Evolutionary conservation across 106 monocot species (phyloP).

Genomic region (Dendrobium nobile): DNA sequence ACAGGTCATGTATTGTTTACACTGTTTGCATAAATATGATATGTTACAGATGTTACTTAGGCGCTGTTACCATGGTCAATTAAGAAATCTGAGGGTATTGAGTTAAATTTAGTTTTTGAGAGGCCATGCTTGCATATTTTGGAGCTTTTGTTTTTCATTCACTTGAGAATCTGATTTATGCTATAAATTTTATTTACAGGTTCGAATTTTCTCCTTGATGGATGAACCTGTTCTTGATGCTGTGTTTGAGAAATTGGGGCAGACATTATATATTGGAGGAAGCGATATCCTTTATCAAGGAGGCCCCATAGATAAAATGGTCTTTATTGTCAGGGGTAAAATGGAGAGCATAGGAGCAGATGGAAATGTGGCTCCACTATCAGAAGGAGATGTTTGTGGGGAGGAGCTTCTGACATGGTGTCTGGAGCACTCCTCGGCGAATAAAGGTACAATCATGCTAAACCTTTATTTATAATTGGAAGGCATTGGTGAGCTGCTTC

Average conservation of each 20-base stretch:
- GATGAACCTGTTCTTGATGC: constrained; percentile 76
- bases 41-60: neutral
- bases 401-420: constrained; percentile 92
- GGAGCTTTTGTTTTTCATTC: neutral
- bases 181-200: constrained; percentile 34
- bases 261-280: constrained; percentile 66
- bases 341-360: constrained; percentile 62
- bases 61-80: neutral
- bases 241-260: constrained; percentile 61
- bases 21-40: neutral
- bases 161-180: neutral
- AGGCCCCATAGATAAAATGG: constrained; percentile 78
- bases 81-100: neutral
- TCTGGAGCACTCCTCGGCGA: constrained; percentile 62
- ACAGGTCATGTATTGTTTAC: neutral
- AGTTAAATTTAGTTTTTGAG: neutral
- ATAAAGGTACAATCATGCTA: constrained; percentile 38
- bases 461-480: neutral
- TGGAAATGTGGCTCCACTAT: constrained; percentile 45
- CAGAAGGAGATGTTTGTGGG: constrained; percentile 91
- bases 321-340: constrained; percentile 86
- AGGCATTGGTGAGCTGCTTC: neutral
- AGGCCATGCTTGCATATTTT: neutral
- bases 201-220: constrained; percentile 61
- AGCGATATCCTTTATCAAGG: constrained; percentile 53